Conservation (phyloP, 2,329 filamentous ascomycete species). For the Onygenales sp. region DNA sequence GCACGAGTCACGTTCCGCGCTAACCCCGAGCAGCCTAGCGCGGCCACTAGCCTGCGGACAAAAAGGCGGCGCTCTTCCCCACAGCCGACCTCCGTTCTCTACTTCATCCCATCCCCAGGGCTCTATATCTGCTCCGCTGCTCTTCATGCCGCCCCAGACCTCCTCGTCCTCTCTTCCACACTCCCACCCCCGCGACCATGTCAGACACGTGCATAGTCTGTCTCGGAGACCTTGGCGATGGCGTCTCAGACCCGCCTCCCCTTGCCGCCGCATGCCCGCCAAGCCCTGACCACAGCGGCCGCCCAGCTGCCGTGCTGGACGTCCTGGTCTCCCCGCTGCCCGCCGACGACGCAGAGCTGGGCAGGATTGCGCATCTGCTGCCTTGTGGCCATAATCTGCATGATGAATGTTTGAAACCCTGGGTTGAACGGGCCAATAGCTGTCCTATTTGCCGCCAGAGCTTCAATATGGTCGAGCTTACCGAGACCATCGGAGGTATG, state of each 20-base stretch:
- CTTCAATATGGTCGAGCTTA: slow-evolving; percentile 85
- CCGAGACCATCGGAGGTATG: slow-evolving; percentile 70
- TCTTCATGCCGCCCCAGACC: slow-evolving; percentile 31
- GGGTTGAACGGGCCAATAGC: slow-evolving; percentile 94
- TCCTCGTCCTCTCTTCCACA: slow-evolving; percentile 19
- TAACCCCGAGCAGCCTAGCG: slow-evolving; percentile 7
- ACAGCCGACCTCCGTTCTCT: slow-evolving; percentile 13
- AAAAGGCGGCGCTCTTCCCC: slow-evolving; percentile 22
- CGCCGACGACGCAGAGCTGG: slow-evolving; percentile 28
- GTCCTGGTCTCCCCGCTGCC: slow-evolving; percentile 8
- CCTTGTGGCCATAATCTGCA: slow-evolving; percentile 89
- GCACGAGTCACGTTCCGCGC: slow-evolving; percentile 28
- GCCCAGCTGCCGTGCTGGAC: slow-evolving; percentile 15
- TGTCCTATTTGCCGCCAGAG: slow-evolving; percentile 91
- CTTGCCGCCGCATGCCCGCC: slow-evolving; percentile 20
- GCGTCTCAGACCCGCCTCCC: slow-evolving; percentile 41
- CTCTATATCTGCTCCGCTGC: slow-evolving; percentile 15
- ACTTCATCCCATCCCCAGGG: slow-evolving; percentile 19
- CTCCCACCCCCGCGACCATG: slow-evolving; percentile 37
- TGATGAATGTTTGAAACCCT: slow-evolving; percentile 83
- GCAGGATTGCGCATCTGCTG: slow-evolving; percentile 51
- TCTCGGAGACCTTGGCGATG: slow-evolving; percentile 58
- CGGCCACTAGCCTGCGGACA: slow-evolving; percentile 26
- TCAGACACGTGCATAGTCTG: slow-evolving; percentile 63
- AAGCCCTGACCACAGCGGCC: slow-evolving; percentile 13